Conservation (phyloP, 345 rosid species). For the Durio zibethinus region DNA sequence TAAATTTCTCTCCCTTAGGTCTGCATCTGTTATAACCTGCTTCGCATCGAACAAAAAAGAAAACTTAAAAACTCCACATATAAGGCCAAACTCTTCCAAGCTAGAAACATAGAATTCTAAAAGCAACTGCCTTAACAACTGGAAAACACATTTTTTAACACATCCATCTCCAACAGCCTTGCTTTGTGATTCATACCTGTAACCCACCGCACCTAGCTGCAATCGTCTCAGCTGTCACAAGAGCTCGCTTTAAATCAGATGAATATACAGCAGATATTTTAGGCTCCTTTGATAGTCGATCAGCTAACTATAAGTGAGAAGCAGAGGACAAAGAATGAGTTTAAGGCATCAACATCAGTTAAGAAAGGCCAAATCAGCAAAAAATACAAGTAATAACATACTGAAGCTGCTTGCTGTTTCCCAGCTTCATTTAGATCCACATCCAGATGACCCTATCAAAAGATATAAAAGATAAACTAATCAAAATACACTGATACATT, state of each 20-base stretch:
- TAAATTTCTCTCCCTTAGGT: conserved; percentile 66
- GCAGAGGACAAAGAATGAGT: not conserved
- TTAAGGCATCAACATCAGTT: not conserved
- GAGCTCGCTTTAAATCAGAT: conserved; percentile 85
- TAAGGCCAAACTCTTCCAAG: not conserved
- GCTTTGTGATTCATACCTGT: conserved; percentile 37
- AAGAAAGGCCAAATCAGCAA: not conserved
- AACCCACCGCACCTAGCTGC: conserved; percentile 58
- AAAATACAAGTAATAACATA: conserved; percentile 25
- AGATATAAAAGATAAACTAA: not conserved
- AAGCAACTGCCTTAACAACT: not conserved
- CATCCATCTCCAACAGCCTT: conserved; percentile 1
- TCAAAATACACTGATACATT: not conserved
- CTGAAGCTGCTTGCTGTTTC: conserved; percentile 63
- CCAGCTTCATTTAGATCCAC: conserved; percentile 78
- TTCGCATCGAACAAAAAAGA: conserved; percentile 8
- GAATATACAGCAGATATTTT: conserved; percentile 63
- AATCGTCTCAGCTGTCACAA: conserved; percentile 69
- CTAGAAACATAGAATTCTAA: not conserved
- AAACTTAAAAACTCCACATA: not conserved
- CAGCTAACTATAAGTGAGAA: conserved; percentile 52
- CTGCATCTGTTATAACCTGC: conserved; percentile 67
- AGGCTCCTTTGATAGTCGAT: conserved; percentile 54
- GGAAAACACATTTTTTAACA: not conserved
- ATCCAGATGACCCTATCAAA: conserved; percentile 69